phyloP scores from a whole-genome alignment of 306 rosid genomes.

The Astragalus glycyphyllos region DNA sequence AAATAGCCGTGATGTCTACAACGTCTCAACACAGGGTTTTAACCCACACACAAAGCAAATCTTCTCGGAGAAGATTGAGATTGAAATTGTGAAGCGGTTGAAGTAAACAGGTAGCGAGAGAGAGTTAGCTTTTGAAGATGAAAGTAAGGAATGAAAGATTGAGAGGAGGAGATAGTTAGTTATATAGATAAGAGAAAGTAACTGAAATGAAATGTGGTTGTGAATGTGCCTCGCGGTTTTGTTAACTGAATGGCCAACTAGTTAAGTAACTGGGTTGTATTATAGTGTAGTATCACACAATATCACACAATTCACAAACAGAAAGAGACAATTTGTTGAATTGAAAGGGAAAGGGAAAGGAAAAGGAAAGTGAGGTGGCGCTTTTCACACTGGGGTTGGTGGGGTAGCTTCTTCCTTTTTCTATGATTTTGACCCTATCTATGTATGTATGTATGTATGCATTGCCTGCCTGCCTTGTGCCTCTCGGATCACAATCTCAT shows the following conservation, averaged over 20 bases:
- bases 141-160: background rate
- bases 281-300: too few species aligned
- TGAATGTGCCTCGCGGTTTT: slow-evolving; percentile 24
- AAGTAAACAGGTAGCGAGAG: background rate
- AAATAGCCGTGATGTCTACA: slow-evolving; percentile 99
- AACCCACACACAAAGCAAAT: slow-evolving; percentile 45
- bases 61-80: too few species aligned
- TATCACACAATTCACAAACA: too few species aligned
- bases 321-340: slow-evolving; percentile 15
- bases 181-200: slow-evolving; percentile 45
- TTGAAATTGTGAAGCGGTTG: background rate
- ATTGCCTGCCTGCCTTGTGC: too few species aligned
- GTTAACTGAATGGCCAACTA: too few species aligned
- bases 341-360: background rate
- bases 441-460: too few species aligned
- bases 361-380: background rate
- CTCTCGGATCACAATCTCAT: too few species aligned
- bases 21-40: slow-evolving; percentile 70
- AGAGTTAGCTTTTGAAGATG: too few species aligned
- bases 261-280: too few species aligned
- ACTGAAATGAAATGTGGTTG: slow-evolving; percentile 42
- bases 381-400: slow-evolving; percentile 1
- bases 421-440: background rate
- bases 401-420: background rate
- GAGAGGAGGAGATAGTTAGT: slow-evolving; percentile 4